phyloP scores from a whole-genome alignment of 2,329 filamentous ascomycete species.

The Colletotrichum melonis region DNA sequence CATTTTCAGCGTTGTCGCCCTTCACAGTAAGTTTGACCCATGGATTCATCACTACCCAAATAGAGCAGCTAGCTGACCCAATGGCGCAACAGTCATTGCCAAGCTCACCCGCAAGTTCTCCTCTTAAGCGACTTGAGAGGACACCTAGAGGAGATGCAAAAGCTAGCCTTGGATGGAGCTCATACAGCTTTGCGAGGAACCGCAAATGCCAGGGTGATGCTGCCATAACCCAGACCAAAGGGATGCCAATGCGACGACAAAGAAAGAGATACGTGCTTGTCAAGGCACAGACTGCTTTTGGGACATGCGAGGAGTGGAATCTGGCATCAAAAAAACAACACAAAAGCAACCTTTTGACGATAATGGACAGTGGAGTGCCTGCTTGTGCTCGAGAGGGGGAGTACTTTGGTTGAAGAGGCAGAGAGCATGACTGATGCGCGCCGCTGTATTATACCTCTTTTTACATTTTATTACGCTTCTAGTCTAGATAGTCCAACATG shows the following conservation, averaged over 20 bases:
- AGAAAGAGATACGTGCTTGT: background rate
- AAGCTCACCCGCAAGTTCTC: conserved; percentile 93
- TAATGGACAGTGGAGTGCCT: conserved; percentile 32
- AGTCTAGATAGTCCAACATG: conserved; percentile 17
- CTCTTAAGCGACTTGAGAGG: conserved; percentile 54
- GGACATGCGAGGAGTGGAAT: background rate
- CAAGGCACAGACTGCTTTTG: background rate
- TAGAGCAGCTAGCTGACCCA: conserved; percentile 24
- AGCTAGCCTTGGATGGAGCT: background rate
- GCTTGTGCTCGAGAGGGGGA: conserved; percentile 5
- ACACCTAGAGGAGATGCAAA: background rate
- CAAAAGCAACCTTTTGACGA: conserved; percentile 30
- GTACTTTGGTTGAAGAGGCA: background rate
- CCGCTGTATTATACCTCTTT: conserved; percentile 36
- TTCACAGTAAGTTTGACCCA: conserved; percentile 82
- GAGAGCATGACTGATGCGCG: conserved; percentile 27
- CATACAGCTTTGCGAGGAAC: background rate
- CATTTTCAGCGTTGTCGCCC: conserved; percentile 97
- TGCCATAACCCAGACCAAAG: background rate
- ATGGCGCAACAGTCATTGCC: conserved; percentile 80
- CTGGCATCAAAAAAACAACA: conserved; percentile 13
- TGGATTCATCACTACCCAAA: background rate
- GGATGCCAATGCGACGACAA: background rate
- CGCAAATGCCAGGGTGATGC: background rate
- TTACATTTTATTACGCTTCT: conserved; percentile 12